These are phyloP conservation scores for Solanum etuberosum DNA, from an alignment of 257 asterid genomes.

Conservation along the genomic window DNA sequence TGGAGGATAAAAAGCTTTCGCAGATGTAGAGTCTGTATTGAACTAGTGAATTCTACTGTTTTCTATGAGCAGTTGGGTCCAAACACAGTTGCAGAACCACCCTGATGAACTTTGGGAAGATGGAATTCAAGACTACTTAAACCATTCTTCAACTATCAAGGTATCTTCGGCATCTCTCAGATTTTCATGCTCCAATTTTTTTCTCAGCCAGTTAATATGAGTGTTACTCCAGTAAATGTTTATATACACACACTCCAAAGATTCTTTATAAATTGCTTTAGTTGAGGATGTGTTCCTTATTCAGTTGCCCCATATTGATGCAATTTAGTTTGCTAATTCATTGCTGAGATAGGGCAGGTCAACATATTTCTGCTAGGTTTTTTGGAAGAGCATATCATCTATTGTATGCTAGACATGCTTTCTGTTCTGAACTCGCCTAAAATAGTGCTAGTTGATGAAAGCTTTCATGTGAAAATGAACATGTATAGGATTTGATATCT, in stretches of 20 bases:
- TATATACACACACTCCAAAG: neutral
- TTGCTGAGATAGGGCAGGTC: neutral
- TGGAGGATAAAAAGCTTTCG: neutral
- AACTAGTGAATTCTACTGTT: neutral
- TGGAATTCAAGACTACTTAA: slow-evolving; percentile 77
- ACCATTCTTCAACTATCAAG: slow-evolving; percentile 70
- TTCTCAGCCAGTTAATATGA: neutral
- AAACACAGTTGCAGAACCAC: slow-evolving; percentile 63
- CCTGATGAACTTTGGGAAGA: slow-evolving; percentile 99
- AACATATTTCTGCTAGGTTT: neutral
- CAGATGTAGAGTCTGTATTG: neutral
- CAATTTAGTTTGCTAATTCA: neutral
- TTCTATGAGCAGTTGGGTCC: slow-evolving; percentile 72
- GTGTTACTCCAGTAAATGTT: neutral
- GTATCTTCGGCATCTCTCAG: slow-evolving; percentile 21
- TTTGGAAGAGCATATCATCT: neutral
- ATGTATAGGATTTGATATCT: neutral
- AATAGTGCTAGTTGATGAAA: neutral
- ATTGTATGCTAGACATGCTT: neutral
- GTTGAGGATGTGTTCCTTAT: neutral
- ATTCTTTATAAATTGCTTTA: neutral
- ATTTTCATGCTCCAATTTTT: neutral
- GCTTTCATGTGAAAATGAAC: neutral
- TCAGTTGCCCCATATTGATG: neutral
- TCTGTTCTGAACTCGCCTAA: neutral